phyloP scores from a whole-genome alignment of 2,329 filamentous ascomycete genomes.

The Pseudogymnoascus sp. region DNA sequence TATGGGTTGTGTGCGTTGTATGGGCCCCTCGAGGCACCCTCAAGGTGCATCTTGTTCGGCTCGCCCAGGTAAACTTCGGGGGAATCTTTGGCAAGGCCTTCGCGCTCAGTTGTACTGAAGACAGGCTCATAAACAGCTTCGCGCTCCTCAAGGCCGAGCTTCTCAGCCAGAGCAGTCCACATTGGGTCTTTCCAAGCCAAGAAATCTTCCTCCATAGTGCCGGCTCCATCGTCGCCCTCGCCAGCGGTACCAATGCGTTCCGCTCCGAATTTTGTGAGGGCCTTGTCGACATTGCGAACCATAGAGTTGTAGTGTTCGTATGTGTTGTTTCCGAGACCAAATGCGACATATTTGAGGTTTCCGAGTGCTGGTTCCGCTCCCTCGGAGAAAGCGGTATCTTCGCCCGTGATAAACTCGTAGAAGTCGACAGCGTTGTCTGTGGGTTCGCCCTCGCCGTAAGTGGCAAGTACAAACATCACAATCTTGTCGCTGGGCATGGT shows the following conservation, averaged over 20 bases:
- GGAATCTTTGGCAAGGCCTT: constrained; percentile 65
- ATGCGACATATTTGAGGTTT: constrained; percentile 87
- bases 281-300: constrained; percentile 85
- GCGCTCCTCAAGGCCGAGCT: constrained; percentile 87
- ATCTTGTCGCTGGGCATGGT: constrained; percentile 82
- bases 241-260: constrained; percentile 79
- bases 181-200: constrained; percentile 98
- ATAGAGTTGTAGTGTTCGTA: constrained; percentile 99
- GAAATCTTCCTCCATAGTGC: constrained; percentile 99
- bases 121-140: constrained; percentile 94
- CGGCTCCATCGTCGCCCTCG: constrained; percentile 94
- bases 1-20: constrained; percentile 97
- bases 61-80: constrained; percentile 88
- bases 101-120: constrained; percentile 73
- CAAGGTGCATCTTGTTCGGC: constrained; percentile 91
- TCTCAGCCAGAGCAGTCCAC: constrained; percentile 78
- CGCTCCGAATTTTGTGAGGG: constrained; percentile 74
- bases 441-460: constrained; percentile 96
- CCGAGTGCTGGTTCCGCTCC: constrained; percentile 64
- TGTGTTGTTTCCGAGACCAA: constrained; percentile 97
- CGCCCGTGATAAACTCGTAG: constrained; percentile 86
- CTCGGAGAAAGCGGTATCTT: constrained; percentile 75
- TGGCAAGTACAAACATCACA: constrained; percentile 90
- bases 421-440: constrained; percentile 99
- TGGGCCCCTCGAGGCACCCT: constrained; percentile 74